Evolutionary conservation across 805 yeast genomes (phyloP), one percentile per base, ranked within the genome.

Genomic region (Ogataea nonfermentans): DNA sequence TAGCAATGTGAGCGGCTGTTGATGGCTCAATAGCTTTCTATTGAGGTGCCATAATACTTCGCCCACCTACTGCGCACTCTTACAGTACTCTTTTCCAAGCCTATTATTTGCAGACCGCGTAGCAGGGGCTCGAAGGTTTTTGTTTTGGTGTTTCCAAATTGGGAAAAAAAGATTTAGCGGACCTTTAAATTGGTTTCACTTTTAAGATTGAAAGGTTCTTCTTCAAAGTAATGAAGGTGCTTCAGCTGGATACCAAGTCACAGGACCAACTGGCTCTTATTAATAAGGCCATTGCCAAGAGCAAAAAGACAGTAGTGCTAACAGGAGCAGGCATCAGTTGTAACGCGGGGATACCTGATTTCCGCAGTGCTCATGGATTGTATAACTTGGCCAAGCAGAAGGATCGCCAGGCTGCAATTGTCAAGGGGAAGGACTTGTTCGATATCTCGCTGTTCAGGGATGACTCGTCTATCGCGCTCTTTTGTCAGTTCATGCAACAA

Each of bases 241-340:
- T 55, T 15, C 41, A 42, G 14, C 28, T 56, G 32, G 46, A 48
- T 23, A 25, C 32, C 9, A 43, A 26, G n/a, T 47, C 47, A 9
- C 41, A 41, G 20, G 47, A 37, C n/a, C 55, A 51, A 6, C 36
- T 58, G 14, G 25, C 26, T 40, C 63, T 63, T 37, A 67, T 76
- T 15, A 63, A 70, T 37, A 68, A 66, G 49, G 36, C 53, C 26
- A 64, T 79, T 2, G 61, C 61, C 45, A 74, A 74, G 49, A 60
- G 79, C 33, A 68, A 73, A 38, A 78, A 73, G 52, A 66, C 81
- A n/a, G 70, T 84, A 14, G 71, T 85, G 4, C 67, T 90, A 39
- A 89, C 96, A 0, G 98, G 99, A 6, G 99, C 99, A 2, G 99
- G 99, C 1, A 88, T 91, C 43, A 87, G 96, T 11, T 88, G 96